Conservation (phyloP, 768 basidiomycete genomes). For the Wakefieldia striispora region DNA sequence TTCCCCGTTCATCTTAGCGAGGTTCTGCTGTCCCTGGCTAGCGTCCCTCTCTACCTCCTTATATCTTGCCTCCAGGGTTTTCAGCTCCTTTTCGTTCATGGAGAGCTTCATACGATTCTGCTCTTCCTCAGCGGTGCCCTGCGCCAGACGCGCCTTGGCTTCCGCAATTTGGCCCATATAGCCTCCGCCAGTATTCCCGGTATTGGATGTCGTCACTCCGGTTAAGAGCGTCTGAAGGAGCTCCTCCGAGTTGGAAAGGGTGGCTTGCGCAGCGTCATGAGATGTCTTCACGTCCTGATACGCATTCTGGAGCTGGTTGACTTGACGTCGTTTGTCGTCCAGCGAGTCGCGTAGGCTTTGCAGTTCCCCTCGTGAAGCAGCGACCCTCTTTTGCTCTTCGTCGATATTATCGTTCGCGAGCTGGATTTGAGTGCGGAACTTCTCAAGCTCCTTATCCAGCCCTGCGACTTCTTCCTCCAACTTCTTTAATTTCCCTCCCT, state of each 20-base stretch:
- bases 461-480: conserved; percentile 78
- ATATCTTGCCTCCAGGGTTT: conserved; percentile 70
- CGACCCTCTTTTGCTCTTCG: conserved; percentile 71
- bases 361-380: conserved; percentile 51
- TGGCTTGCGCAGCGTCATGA: conserved; percentile 57
- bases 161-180: conserved; percentile 96
- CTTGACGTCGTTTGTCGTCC: conserved; percentile 57
- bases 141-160: conserved; percentile 70
- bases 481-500: conserved; percentile 89
- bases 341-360: conserved; percentile 59
- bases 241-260: conserved; percentile 76
- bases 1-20: conserved; percentile 56
- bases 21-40: conserved; percentile 65
- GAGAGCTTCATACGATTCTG: conserved; percentile 73
- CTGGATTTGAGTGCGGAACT: conserved; percentile 82
- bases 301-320: conserved; percentile 50
- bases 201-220: conserved; percentile 72
- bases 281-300: conserved; percentile 68
- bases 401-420: conserved; percentile 71
- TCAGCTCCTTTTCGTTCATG: conserved; percentile 78
- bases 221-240: conserved; percentile 95
- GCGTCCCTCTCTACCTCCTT: conserved; percentile 86
- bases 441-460: conserved; percentile 76
- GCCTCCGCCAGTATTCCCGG: conserved; percentile 75
- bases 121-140: conserved; percentile 80